phyloP scores from a whole-genome alignment of 1,139 yeast genomes.

The Williopsis jadinii region DNA sequence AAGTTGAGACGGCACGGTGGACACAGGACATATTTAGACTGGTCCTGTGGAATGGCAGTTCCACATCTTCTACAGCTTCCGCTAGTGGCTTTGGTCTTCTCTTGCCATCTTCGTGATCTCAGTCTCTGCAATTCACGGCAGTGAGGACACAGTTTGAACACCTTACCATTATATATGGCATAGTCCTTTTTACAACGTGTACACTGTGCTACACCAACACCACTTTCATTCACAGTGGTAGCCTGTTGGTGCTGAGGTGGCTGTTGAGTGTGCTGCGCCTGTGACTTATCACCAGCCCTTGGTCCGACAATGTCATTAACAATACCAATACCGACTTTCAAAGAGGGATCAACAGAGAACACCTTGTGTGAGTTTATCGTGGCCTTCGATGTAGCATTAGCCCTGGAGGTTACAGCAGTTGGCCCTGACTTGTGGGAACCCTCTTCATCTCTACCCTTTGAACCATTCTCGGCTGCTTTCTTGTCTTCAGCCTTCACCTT shows the following conservation, averaged over 20 bases:
- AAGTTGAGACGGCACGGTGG: constrained; percentile 50
- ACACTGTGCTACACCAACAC: constrained; percentile 26
- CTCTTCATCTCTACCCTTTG: background rate
- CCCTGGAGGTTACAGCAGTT: background rate
- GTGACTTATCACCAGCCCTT: constrained; percentile 1
- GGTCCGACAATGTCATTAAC: constrained; percentile 18
- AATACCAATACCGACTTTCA: constrained; percentile 18
- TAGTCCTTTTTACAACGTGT: constrained; percentile 56
- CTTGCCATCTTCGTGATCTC: constrained; percentile 27
- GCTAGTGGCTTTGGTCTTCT: constrained; percentile 48
- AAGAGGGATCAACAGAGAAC: constrained; percentile 19
- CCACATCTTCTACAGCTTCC: constrained; percentile 68
- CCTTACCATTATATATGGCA: constrained; percentile 42
- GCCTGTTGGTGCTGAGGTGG: background rate
- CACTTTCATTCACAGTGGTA: background rate
- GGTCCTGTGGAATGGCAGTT: constrained; percentile 41
- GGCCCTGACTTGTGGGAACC: background rate
- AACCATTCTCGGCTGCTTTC: background rate
- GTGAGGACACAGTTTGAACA: constrained; percentile 52
- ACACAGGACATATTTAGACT: constrained; percentile 49
- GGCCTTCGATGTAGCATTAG: background rate
- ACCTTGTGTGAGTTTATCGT: background rate
- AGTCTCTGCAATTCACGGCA: constrained; percentile 59
- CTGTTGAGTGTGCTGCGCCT: background rate
- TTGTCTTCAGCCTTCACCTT: background rate